Evolutionary conservation across 1,284 basidiomycete genomes (phyloP).

Genomic region (Papiliotrema nemorosa): DNA sequence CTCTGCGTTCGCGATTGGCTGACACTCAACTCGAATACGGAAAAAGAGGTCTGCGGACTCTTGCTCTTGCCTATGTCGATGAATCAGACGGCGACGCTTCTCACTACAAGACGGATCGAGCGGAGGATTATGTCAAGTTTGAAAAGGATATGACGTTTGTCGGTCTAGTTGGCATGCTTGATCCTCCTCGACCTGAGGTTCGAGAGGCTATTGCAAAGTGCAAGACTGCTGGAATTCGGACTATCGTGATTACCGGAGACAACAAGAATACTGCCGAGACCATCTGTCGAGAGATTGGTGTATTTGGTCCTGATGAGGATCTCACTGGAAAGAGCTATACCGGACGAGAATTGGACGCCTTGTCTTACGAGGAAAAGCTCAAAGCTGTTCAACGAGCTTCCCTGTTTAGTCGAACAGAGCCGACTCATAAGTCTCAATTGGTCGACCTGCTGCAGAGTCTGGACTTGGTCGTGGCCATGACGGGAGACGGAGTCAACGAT

Average conservation of each 20-base stretch:
- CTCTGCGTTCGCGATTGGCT: conserved; percentile 63
- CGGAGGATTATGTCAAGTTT: conserved; percentile 79
- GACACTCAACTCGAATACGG: conserved; percentile 68
- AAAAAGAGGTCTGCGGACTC: conserved; percentile 75
- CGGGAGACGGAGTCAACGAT: conserved; percentile 93
- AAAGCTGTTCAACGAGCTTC: conserved; percentile 79
- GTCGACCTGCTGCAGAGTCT: conserved; percentile 92
- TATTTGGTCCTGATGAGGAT: conserved; percentile 79
- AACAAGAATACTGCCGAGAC: conserved; percentile 98
- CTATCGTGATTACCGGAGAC: conserved; percentile 97
- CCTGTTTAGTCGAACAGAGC: conserved; percentile 91
- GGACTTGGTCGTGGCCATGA: conserved; percentile 97
- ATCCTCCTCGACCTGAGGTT: conserved; percentile 95
- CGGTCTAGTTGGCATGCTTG: conserved; percentile 94
- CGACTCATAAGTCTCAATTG: conserved; percentile 89
- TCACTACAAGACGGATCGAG: conserved; percentile 74
- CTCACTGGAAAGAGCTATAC: conserved; percentile 90
- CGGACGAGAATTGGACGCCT: conserved; percentile 82
- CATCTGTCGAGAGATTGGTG: conserved; percentile 92
- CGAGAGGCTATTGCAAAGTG: conserved; percentile 82
- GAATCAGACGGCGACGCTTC: conserved; percentile 69
- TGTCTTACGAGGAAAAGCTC: conserved; percentile 75
- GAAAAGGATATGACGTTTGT: conserved; percentile 90
- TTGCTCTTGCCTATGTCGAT: conserved; percentile 85
- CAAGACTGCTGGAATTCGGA: conserved; percentile 87